Evolutionary conservation across 1,139 yeast species (phyloP).

Genomic region (Geotrichum siamense): DNA sequence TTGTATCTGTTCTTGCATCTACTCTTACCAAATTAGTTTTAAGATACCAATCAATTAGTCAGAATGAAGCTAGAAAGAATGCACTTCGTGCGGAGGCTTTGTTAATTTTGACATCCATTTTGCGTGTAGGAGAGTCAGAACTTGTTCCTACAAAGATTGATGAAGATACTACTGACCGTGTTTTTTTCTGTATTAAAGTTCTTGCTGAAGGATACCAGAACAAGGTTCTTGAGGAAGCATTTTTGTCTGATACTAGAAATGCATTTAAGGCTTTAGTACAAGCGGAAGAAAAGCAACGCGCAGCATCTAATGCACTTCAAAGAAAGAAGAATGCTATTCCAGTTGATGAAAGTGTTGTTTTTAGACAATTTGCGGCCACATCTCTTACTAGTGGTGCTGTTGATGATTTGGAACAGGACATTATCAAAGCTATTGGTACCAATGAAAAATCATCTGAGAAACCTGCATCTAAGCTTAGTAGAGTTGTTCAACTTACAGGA

Average conservation of each 20-base stretch:
- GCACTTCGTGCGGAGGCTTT: conserved; percentile 93
- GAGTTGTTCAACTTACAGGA: conserved; percentile 90
- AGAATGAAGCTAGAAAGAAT: conserved; percentile 50
- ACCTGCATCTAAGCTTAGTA: conserved; percentile 69
- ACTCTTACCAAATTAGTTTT: conserved; percentile 84
- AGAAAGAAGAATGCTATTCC: conserved; percentile 65
- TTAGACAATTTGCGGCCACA: conserved; percentile 67
- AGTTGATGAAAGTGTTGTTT: conserved; percentile 72
- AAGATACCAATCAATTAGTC: conserved; percentile 58
- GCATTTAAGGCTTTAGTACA: conserved; percentile 66
- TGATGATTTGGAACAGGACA: conserved; percentile 29
- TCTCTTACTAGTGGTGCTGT: conserved; percentile 34
- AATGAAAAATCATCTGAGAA: conserved; percentile 45
- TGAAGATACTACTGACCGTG: conserved; percentile 92
- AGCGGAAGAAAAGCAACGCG: conserved; percentile 47
- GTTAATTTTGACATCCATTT: conserved; percentile 81
- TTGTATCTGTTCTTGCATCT: conserved; percentile 81
- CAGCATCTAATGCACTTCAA: conserved; percentile 52
- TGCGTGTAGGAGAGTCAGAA: conserved; percentile 85
- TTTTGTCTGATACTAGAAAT: conserved; percentile 77
- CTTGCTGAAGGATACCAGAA: conserved; percentile 57
- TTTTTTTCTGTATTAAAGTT: conserved; percentile 71
- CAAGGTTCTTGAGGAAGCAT: conserved; percentile 56
- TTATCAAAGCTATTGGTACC: conserved; percentile 41
- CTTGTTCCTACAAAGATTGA: conserved; percentile 72